Percentiles rank a stretch among this genome's conserved stretches.
Conservation (phyloP, 805 yeast species). For the Lipomyces spencermartinsiae region DNA sequence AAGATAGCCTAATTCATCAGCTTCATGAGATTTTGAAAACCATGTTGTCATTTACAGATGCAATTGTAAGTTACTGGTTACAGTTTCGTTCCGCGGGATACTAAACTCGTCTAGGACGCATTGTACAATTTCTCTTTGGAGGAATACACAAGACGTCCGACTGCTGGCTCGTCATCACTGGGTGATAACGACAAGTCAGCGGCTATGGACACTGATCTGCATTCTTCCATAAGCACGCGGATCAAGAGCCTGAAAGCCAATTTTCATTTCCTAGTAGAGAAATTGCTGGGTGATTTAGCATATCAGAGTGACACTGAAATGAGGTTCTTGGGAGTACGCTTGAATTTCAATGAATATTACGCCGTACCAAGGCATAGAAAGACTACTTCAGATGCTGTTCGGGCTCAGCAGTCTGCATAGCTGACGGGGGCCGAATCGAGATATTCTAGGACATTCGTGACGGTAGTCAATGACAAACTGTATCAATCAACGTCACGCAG, state of each 20-base stretch:
- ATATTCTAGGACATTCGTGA: not conserved
- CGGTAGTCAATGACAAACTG: not conserved
- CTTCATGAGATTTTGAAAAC: conserved; percentile 46
- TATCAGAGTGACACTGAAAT: conserved; percentile 45
- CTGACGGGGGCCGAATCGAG: not conserved
- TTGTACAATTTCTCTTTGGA: conserved; percentile 41
- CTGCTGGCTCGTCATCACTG: conserved; percentile 4
- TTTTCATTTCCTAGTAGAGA: conserved; percentile 40
- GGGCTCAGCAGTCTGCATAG: not conserved
- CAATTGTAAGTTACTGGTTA: conserved; percentile 14
- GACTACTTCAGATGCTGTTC: not conserved
- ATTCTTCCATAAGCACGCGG: conserved; percentile 30
- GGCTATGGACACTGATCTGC: conserved; percentile 21
- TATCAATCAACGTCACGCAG: too few relatives aligned
- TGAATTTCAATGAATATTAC: conserved; percentile 48
- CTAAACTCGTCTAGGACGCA: conserved; percentile 14
- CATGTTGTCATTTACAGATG: conserved; percentile 41
- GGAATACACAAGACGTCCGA: conserved; percentile 35
- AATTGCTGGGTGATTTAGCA: conserved; percentile 42
- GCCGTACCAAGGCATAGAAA: conserved; percentile 13
- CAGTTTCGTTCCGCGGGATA: not conserved
- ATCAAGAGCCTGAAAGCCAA: conserved; percentile 34
- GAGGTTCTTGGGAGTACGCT: conserved; percentile 46
- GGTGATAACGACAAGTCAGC: conserved; percentile 3
- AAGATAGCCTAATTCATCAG: conserved; percentile 39